Evolutionary conservation across 176 grass and related monocot species (phyloP).

Genomic region (Ampelocalamus luodianensis): DNA sequence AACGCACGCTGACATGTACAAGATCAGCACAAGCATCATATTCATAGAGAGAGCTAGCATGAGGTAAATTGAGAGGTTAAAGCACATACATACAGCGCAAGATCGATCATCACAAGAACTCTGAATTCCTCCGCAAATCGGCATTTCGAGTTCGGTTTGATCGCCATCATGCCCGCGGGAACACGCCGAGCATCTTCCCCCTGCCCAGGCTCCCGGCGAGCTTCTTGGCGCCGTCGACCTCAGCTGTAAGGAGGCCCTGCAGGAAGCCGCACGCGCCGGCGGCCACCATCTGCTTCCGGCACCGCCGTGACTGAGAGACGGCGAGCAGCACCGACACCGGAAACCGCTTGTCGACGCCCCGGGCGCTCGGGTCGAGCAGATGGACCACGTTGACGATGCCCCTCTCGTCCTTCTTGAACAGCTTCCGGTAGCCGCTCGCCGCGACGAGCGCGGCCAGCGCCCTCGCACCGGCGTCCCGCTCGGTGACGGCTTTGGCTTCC

Average conservation of each 20-base stretch:
- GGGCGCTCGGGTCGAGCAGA: slow-evolving; percentile 60
- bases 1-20: slow-evolving; percentile 37
- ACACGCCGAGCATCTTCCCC: slow-evolving; percentile 85
- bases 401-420: slow-evolving; percentile 72
- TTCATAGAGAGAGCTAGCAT: neutral
- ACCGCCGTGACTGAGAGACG: slow-evolving; percentile 62
- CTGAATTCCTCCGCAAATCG: neutral
- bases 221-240: slow-evolving; percentile 82
- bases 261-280: slow-evolving; percentile 80
- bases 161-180: slow-evolving; percentile 65
- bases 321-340: slow-evolving; percentile 57
- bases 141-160: neutral
- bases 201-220: slow-evolving; percentile 71
- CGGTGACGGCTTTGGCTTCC: slow-evolving; percentile 53
- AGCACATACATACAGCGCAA: slow-evolving; percentile 41
- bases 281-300: slow-evolving; percentile 84
- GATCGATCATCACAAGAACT: slow-evolving; percentile 8
- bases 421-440: slow-evolving; percentile 49
- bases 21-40: neutral
- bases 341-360: slow-evolving; percentile 56
- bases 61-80: neutral
- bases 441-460: slow-evolving; percentile 60
- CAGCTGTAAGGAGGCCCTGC: slow-evolving; percentile 50
- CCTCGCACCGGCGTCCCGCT: slow-evolving; percentile 61
- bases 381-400: slow-evolving; percentile 74